These are phyloP conservation scores for Xylaria sp. DNA, from an alignment of 2,329 filamentous ascomycete genomes.

Conservation along the genomic window DNA sequence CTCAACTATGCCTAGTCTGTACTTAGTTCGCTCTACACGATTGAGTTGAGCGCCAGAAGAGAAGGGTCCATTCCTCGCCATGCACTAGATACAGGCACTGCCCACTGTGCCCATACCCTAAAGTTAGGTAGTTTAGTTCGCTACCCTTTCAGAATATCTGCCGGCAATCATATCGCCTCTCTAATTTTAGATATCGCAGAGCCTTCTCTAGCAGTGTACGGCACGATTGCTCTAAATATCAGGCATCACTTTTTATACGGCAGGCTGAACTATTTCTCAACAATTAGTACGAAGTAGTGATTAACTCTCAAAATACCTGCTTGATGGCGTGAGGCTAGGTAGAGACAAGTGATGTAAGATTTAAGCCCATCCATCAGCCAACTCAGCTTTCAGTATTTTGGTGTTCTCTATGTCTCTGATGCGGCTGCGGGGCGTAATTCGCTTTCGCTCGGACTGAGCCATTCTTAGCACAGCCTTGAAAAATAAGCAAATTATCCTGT, in stretches of 20 bases:
- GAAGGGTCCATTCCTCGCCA: neutral
- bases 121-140: neutral
- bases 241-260: neutral
- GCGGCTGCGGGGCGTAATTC: slow-evolving; percentile 6
- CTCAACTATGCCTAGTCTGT: neutral
- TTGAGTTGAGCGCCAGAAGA: neutral
- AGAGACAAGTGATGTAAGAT: slow-evolving; percentile 7
- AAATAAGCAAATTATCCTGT: neutral
- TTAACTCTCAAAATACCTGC: too few relatives aligned
- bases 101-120: neutral
- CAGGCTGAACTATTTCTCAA: neutral
- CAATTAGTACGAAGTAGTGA: neutral
- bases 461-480: slow-evolving; percentile 19
- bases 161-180: neutral
- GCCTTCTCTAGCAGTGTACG: neutral
- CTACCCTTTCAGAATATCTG: neutral
- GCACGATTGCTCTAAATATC: neutral
- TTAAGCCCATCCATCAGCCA: slow-evolving; percentile 16
- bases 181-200: neutral
- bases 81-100: neutral
- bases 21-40: neutral
- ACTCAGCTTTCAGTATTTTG: slow-evolving; percentile 17
- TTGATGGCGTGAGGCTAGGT: slow-evolving; percentile 6
- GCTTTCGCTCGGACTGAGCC: slow-evolving; percentile 21
- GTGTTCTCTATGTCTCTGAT: neutral